Evolutionary conservation across 306 rosid species (phyloP).

Genomic region (Oxytropis ochrocephala): DNA sequence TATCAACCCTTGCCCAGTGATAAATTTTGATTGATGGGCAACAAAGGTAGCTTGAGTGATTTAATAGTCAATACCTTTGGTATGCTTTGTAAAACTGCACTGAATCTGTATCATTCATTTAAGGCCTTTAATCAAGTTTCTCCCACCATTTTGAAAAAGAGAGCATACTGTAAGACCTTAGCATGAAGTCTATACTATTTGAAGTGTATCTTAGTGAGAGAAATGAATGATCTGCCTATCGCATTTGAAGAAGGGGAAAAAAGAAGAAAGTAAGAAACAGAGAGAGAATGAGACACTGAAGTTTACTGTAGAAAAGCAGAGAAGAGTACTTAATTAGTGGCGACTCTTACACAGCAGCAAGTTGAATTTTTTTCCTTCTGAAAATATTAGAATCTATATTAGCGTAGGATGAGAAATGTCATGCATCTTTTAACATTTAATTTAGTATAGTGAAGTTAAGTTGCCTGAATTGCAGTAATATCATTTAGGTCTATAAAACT

Average conservation of each 20-base stretch:
- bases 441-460: background rate
- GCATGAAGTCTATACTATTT: constrained; percentile 1
- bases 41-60: background rate
- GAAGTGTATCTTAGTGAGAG: background rate
- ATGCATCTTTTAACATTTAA: background rate
- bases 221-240: no score
- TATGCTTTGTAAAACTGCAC: background rate
- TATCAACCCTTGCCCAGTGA: background rate
- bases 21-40: background rate
- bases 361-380: background rate
- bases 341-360: background rate
- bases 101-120: background rate
- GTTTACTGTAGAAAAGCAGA: background rate
- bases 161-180: background rate
- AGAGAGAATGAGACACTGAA: background rate
- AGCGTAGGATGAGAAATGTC: background rate
- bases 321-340: background rate
- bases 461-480: background rate
- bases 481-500: background rate
- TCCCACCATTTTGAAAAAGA: background rate
- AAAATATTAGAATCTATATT: background rate
- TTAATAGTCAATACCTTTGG: background rate
- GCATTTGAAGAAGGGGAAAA: background rate
- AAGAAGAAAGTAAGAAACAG: background rate
- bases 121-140: background rate